Conservation (phyloP, 2,329 filamentous ascomycete species). For the Pseudogymnoascus sp. region DNA sequence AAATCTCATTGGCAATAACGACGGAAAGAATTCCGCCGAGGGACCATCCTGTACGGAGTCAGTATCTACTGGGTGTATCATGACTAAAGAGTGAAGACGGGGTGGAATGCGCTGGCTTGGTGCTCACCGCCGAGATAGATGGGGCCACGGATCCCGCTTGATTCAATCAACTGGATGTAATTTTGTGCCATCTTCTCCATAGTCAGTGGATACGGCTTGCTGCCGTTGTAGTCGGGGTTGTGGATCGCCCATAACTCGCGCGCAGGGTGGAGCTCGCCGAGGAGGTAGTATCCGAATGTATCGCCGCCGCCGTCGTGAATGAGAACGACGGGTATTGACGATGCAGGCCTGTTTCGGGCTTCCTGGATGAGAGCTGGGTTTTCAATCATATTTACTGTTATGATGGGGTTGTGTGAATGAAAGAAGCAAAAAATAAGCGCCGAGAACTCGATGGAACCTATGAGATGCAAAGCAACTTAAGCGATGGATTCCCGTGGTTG, state of each 20-base stretch:
- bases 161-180: not conserved
- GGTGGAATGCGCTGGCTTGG: not conserved
- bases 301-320: constrained; percentile 2
- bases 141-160: not conserved
- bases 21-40: not conserved
- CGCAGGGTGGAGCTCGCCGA: not conserved
- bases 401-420: not conserved
- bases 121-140: not conserved
- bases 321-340: not conserved
- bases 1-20: not conserved
- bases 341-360: not conserved
- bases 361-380: not conserved
- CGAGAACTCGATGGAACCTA: not conserved
- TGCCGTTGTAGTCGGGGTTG: not conserved
- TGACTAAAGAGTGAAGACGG: not conserved
- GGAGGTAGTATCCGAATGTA: not conserved
- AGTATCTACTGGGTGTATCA: not conserved
- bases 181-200: constrained; percentile 1
- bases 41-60: not conserved
- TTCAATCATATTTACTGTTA: not conserved
- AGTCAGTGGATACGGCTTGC: not conserved
- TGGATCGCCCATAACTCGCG: constrained; percentile 6
- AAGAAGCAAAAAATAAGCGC: not conserved
- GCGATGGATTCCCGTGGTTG: not conserved
- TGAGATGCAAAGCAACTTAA: not conserved